Base-by-base conservation (phyloP, 1,284 basidiomycete genomes). In the Mycocalia duriaeana region DNA sequence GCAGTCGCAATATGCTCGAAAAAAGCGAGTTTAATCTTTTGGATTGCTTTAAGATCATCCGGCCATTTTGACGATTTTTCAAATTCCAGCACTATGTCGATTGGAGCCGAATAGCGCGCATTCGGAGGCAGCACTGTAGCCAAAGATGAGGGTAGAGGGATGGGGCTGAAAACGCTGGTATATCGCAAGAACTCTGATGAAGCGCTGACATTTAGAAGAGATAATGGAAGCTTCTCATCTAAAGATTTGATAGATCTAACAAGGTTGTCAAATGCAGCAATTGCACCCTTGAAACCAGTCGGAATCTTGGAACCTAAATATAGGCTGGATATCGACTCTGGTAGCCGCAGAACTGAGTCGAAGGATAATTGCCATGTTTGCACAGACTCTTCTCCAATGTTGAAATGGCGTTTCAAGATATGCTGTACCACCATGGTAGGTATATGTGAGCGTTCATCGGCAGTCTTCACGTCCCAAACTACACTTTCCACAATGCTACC, bases 31-130 rank as follows among this genome's bases (percentile, higher is more conserved):
- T 99, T 99, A 69, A 94, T 89, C 56, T 92, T 93, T 65, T 97
- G 94, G 40, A 98, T 89, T 0, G 94, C 93, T 14, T 75, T 76
- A 1, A 99, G 76, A 57, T 99, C 94, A 60, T 98, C 94, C 0
- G 96, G 96, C 96, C 96, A 99, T 54, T 82, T 80, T 0, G 87
- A 85, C 0, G 92, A 95, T 50, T 85, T 87, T 65, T 96, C 94
- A 57, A 96, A 94, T 64, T 94, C 89, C 34, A 97, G 64, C 20
- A 91, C 64, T 43, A 92, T 68, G 16, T 89, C 79, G 55, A 93
- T 88, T 2, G 78, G 73, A 0, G 84, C 79, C 8, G 85, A 61
- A 59, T 85, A 88, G 26, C 81, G 76, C 46, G 89, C 76, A 52
- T 79, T 76, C 16, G 63, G 56, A 0, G 81, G 79, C 1, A 86